Conservation (phyloP, 2,329 filamentous ascomycete genomes). For the Aspergillus phoenicis region DNA sequence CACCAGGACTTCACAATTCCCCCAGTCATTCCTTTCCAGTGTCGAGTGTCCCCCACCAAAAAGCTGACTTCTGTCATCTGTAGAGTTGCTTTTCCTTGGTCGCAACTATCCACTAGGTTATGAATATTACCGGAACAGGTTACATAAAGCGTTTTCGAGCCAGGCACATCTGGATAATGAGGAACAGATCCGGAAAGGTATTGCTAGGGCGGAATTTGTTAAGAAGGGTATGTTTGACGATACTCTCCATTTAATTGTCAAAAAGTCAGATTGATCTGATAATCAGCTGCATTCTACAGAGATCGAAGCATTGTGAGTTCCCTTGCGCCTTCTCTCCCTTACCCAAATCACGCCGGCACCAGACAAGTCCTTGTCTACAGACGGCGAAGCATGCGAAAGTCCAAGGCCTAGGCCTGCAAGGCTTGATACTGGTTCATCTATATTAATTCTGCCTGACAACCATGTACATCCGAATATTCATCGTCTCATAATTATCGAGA, state of each 20-base stretch:
- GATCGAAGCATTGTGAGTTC: constrained; percentile 82
- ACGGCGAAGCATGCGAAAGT: neutral
- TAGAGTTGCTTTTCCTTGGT: constrained; percentile 82
- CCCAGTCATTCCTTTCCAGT: too few species aligned
- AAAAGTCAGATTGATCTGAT: neutral
- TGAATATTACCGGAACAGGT: constrained; percentile 74
- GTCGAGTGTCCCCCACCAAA: neutral
- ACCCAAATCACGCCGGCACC: too few species aligned
- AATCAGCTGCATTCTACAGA: constrained; percentile 56
- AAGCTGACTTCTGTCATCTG: neutral
- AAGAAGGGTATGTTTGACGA: constrained; percentile 69
- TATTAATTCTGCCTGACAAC: neutral
- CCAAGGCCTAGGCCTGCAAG: neutral
- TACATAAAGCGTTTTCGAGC: constrained; percentile 82
- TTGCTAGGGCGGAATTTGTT: constrained; percentile 80
- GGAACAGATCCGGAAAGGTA: constrained; percentile 72
- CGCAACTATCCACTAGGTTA: constrained; percentile 85
- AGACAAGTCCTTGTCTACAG: neutral
- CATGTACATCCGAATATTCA: constrained; percentile 1
- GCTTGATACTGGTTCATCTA: neutral
- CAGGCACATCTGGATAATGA: constrained; percentile 72
- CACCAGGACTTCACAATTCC: too few species aligned
- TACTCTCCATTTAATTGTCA: too few species aligned
- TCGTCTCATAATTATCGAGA: constrained; percentile 10
- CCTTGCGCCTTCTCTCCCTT: neutral